Evolutionary conservation across 176 grass and related monocot species (phyloP).

Genomic region (Poa pratensis): DNA sequence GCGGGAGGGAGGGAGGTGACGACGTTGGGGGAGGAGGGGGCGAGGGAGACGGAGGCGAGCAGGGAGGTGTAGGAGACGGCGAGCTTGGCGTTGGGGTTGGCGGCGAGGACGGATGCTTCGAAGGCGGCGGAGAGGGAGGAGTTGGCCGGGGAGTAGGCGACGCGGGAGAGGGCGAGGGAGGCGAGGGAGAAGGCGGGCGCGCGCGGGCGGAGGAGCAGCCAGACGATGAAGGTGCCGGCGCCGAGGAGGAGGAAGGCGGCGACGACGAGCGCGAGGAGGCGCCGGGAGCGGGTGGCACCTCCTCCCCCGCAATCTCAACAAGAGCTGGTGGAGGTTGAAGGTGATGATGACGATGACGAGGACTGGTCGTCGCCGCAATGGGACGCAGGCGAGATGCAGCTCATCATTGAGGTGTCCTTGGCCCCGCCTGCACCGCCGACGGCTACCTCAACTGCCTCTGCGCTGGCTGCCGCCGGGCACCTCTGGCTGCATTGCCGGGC

Average conservation of each 20-base stretch:
- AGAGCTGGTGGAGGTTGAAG: too few relatives aligned
- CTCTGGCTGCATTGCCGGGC: too few relatives aligned
- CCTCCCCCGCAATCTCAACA: too few relatives aligned
- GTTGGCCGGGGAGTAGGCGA: conserved; percentile 56
- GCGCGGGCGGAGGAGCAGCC: conserved; percentile 84
- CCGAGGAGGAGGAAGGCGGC: conserved; percentile 67
- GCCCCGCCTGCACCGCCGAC: too few relatives aligned
- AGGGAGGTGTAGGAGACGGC: conserved; percentile 59
- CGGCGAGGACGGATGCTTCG: conserved; percentile 58
- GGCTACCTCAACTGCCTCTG: too few relatives aligned
- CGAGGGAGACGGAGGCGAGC: conserved; percentile 51
- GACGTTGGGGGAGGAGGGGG: conserved; percentile 52
- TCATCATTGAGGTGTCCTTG: too few relatives aligned
- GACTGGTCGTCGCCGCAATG: too few relatives aligned
- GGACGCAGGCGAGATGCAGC: too few relatives aligned
- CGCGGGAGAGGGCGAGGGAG: conserved; percentile 56
- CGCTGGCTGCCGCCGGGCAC: too few relatives aligned
- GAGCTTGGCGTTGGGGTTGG: conserved; percentile 87
- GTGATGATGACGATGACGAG: too few relatives aligned
- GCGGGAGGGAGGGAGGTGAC: conserved; percentile 62
- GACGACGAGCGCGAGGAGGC: conserved; percentile 55
- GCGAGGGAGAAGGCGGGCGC: conserved; percentile 67
- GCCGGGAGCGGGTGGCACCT: too few relatives aligned
- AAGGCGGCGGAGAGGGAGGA: conserved; percentile 65
- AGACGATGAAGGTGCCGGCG: conserved; percentile 75